Base-by-base conservation (phyloP, 345 rosid species). In the Abelmoschus esculentus region DNA sequence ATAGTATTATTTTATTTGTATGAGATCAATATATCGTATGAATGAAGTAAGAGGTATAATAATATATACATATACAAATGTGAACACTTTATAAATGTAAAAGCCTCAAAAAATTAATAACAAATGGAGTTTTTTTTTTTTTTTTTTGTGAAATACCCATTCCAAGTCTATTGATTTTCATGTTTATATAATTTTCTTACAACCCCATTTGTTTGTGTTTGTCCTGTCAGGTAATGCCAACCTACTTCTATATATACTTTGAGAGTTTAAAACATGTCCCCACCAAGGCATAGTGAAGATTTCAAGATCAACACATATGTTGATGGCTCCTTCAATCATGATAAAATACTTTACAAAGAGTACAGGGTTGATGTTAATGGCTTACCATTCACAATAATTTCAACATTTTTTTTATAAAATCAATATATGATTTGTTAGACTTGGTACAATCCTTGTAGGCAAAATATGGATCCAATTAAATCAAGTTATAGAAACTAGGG, bases 11-110 rank as follows among this genome's bases (percentile, higher is more conserved):
- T 60, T 15, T 26, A 61, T 36, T 17, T 40, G 15, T 3, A 42
- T 75, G 81, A 78, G 74, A 67, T 78, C 76, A 81, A 70, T 9
- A 53, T 73, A 75, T 73, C 28, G 57, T 66, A 10, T 26, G 12
- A 5, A 66, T 75, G 78, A 80, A 76, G 78, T 78, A 72, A 56
- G 60, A 69, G 29, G 7, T 34, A 15, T 31, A 42, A 15, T 31
- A 42, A 6, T 7, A 28, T 5, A 13, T 31, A 17, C 22, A 53
- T 17, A 53, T 2, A 53, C 10, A 57, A 17, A n/a, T 9, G 13
- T 47, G 55, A 61, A 70, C 36, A 31, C 13, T 36, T 2, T 19
- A 12, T 12, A 56, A 60, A 6, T 12, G 47, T 22, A 44, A 7
- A 44, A 7, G 11, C 14, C 1, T 36, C 40, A 4, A 40, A 14